Evolutionary conservation across 1,284 basidiomycete genomes (phyloP), one percentile per base, ranked within the genome.

Genomic region (Ustilago xerochloae): DNA sequence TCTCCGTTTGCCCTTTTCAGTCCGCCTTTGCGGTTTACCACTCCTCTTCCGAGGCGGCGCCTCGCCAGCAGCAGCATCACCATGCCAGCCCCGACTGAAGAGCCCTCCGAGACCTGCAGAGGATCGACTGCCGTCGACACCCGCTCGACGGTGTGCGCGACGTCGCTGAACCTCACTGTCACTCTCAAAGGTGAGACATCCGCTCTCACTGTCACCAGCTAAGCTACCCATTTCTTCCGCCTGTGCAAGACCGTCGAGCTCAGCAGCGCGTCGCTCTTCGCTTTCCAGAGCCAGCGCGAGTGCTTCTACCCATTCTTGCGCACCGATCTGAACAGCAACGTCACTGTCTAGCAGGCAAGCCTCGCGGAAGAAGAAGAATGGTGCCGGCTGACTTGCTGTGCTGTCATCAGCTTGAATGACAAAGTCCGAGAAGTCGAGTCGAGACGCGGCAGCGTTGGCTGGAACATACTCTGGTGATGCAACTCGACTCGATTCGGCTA

Each of bases 211-310:
- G 43, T 71, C 68, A 26, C 73, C 73, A 4, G 58, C 73, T 45
- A 68, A 24, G 32, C 58, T 71, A 39, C 73, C 73, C 68, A 75
- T 71, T 33, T 75, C 64, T 45, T 71, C 73, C 6, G 73, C 73
- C 33, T 75, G 54, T 10, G 52, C 58, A 10, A 75, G 58, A 8
- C 50, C 68, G 20, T 71, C 63, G 30, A 43, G 45, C 38, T 71
- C 73, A 9, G 58, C 51, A 10, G 20, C 24, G 12, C 63, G 57
- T n/a, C 41, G 60, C 32, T 57, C 39, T 39, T 71, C 58, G 47
- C 57, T 46, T 13, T 67, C 57, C 6, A 58, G 18, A 12, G 65
- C 73, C 26, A 75, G 18, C n/a, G 38, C 7, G 10, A 75, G 36
- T 3, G 73, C 68, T n/a, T 75, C 73, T 1, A 26, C 12, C 73